phyloP scores from a whole-genome alignment of 305 asterid genomes.

The Solanum hybrid region DNA sequence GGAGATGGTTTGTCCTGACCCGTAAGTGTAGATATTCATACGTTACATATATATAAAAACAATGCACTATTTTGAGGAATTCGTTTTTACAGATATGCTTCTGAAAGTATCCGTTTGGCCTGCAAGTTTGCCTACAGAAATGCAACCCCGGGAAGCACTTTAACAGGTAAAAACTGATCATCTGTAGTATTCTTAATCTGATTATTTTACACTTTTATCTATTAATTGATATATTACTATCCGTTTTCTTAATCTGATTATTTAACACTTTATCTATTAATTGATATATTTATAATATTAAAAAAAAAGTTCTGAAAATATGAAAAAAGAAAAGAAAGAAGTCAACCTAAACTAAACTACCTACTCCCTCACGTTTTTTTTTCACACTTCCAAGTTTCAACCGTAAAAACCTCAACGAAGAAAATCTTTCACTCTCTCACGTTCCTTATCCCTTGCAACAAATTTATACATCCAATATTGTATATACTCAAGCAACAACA shows the following conservation, averaged over 20 bases:
- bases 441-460: background rate
- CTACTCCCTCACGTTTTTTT: background rate
- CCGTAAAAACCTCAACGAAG: background rate
- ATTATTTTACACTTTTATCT: too few relatives aligned
- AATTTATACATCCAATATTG: background rate
- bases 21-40: constrained; percentile 32
- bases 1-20: constrained; percentile 65
- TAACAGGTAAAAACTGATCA: constrained; percentile 43
- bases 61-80: background rate
- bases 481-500: background rate
- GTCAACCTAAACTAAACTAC: background rate
- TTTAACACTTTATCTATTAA: background rate
- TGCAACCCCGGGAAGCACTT: constrained; percentile 84
- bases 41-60: background rate
- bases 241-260: background rate
- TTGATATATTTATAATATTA: too few relatives aligned
- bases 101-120: constrained; percentile 69
- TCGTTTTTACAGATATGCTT: constrained; percentile 60
- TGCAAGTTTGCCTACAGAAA: constrained; percentile 90
- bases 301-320: too few relatives aligned
- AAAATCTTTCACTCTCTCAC: background rate
- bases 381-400: background rate
- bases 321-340: too few relatives aligned
- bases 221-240: too few relatives aligned
- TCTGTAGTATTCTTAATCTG: background rate